Evolutionary conservation across 116 monocot species (phyloP), one percentile per base, ranked within the genome.

Genomic region (Thalassia testudinum): DNA sequence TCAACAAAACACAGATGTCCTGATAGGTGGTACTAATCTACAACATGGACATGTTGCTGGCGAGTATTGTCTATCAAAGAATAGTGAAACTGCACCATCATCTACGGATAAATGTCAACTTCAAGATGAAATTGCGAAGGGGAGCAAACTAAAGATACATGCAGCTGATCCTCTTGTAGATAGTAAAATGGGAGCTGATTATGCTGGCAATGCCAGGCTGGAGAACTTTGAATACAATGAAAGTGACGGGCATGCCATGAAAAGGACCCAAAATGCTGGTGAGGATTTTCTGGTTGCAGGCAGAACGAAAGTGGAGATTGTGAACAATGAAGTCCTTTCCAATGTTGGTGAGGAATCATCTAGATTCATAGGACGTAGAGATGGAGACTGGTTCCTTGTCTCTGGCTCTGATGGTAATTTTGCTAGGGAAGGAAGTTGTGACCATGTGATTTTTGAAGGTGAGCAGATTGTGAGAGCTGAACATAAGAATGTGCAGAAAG

Each of bases 361-460:
- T 4, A 37, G 19, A n/a, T 28, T 48, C 24, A 47, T 20, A 48
- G 42, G 37, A 19, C 57, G 38, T 4, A 57, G 57, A 22, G 66
- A 50, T 15, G 66, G 26, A 24, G 66, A 66, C 37, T 66, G 56
- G 56, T 57, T 57, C 21, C 34, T 57, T 24, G 49, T 66, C 11
- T 7, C 56, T 26, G 38, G 53, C 37, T 50, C 57, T 37, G 50
- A 21, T 18, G 30, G 43, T 3, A 37, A 50, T 37, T 7, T 21
- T 44, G 14, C 21, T 1, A 37, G 22, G 2, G 13, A 53, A 29
- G 18, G 42, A 45, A 45, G 45, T 45, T 10, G 28, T 6, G 54
- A 30, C 0, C 19, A 16, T 12, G 27, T 49, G 37, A 29, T 26
- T 12, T 38, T 66, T 40, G 66, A 49, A 49, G 57, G 16, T 18